Evolutionary conservation across 768 basidiomycete genomes (phyloP).

Genomic region (Rhodotorula sphaerocarpa): DNA sequence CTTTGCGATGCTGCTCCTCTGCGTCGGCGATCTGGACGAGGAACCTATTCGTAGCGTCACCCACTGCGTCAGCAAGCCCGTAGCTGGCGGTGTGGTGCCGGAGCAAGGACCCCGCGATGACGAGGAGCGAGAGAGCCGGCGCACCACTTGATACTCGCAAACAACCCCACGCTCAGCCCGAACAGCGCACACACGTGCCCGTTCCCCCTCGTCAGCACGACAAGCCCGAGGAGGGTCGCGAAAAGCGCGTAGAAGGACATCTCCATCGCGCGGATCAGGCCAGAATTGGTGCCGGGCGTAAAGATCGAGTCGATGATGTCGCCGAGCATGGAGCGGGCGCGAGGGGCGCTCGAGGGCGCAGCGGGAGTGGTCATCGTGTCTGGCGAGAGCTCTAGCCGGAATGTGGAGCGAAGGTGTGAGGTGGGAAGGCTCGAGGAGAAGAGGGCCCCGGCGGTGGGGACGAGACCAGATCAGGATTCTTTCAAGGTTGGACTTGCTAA

Average conservation of each 20-base stretch:
- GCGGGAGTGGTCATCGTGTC: no score
- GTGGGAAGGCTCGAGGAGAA: no score
- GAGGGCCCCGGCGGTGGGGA: no score
- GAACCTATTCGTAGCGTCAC: constrained; percentile 17
- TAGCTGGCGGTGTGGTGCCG: no score
- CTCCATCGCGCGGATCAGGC: constrained; percentile 31
- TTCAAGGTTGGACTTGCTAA: no score
- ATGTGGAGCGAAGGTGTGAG: no score
- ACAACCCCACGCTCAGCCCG: constrained; percentile 22
- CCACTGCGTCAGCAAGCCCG: no score
- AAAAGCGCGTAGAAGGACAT: constrained; percentile 37
- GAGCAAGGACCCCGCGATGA: background rate
- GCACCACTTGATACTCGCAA: constrained; percentile 32
- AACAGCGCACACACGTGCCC: constrained; percentile 28
- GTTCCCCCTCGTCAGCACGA: constrained; percentile 25
- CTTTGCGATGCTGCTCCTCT: constrained; percentile 22
- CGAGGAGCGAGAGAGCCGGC: background rate
- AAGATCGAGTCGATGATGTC: constrained; percentile 32
- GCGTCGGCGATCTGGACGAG: constrained; percentile 26
- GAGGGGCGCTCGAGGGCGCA: background rate
- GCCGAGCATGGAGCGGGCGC: background rate
- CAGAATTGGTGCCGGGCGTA: constrained; percentile 31
- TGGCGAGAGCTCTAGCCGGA: no score
- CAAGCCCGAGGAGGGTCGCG: constrained; percentile 27
- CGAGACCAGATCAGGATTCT: no score